Evolutionary conservation across 495 filamentous ascomycete genomes (phyloP).

Genomic region (Halenospora varia): DNA sequence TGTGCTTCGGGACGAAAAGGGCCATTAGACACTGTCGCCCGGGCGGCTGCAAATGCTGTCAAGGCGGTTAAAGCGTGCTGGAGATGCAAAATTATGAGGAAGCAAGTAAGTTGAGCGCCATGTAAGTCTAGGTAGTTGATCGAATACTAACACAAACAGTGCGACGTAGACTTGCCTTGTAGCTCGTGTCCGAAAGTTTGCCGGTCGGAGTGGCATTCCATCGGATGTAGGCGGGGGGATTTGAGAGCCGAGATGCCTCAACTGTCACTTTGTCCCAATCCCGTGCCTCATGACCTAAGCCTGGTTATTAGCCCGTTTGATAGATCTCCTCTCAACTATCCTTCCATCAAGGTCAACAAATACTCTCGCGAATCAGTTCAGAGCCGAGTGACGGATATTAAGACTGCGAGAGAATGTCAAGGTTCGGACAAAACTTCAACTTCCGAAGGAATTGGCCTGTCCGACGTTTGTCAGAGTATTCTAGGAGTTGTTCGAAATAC

Average conservation of each 20-base stretch:
- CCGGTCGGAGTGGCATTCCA: slow-evolving; percentile 29
- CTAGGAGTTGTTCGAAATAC: too few species aligned
- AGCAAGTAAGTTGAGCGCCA: slow-evolving; percentile 23
- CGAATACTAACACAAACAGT: slow-evolving; percentile 18
- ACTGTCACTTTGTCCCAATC: slow-evolving; percentile 30
- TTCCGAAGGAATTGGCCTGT: too few species aligned
- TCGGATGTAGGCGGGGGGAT: slow-evolving; percentile 31
- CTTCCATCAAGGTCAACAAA: too few species aligned
- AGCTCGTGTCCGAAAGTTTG: slow-evolving; percentile 28
- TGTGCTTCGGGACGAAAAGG: not conserved
- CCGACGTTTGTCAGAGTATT: too few species aligned
- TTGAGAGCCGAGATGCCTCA: slow-evolving; percentile 23
- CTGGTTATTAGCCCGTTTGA: too few species aligned
- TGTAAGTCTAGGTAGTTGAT: not conserved
- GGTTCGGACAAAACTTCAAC: too few species aligned
- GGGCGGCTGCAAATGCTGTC: slow-evolving; percentile 11
- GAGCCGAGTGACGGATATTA: too few species aligned
- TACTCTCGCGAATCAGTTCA: too few species aligned
- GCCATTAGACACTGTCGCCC: slow-evolving; percentile 4
- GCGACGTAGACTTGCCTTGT: slow-evolving; percentile 28
- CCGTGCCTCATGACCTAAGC: too few species aligned
- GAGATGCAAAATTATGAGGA: slow-evolving; percentile 33
- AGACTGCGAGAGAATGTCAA: too few species aligned
- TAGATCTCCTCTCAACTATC: too few species aligned
- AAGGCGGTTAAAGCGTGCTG: slow-evolving; percentile 30